Evolutionary conservation across 495 filamentous ascomycete genomes (phyloP).

Genomic region (Lineolata rhizophorae): DNA sequence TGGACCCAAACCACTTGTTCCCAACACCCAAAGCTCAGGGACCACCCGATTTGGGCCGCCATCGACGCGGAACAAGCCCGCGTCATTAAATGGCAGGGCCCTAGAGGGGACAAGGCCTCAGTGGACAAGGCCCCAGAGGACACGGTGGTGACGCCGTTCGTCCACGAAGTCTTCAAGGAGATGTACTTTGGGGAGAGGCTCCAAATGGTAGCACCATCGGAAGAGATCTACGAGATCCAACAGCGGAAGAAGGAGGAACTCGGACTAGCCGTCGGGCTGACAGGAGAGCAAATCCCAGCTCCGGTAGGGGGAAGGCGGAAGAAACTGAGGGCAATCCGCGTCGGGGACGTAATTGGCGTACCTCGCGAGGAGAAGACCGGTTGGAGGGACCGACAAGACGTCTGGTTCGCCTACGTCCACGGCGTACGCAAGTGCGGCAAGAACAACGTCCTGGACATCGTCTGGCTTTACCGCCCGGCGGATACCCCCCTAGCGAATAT

Average conservation of each 20-base stretch:
- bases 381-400: constrained; percentile 28
- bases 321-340: constrained; percentile 10
- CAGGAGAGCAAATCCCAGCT: constrained; percentile 1
- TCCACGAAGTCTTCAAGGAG: constrained; percentile 37
- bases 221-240: too few relatives aligned
- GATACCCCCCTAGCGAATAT: constrained; percentile 43
- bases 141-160: constrained; percentile 48
- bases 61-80: constrained; percentile 13
- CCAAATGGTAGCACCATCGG: too few relatives aligned
- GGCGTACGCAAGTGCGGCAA: constrained; percentile 16
- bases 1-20: constrained; percentile 30
- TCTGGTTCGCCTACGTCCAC: constrained; percentile 50
- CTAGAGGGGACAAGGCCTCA: constrained; percentile 1
- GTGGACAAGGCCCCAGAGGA: constrained; percentile 11
- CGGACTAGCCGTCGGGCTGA: background rate
- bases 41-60: constrained; percentile 26
- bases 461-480: constrained; percentile 48
- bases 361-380: constrained; percentile 23
- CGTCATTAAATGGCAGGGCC: constrained; percentile 7
- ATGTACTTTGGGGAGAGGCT: constrained; percentile 33
- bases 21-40: constrained; percentile 6
- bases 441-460: constrained; percentile 28
- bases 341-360: constrained; percentile 30
- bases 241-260: constrained; percentile 6
- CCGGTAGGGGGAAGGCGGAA: background rate